Evolutionary conservation across 257 asterid species (phyloP).

Genomic region (Rhazya stricta): DNA sequence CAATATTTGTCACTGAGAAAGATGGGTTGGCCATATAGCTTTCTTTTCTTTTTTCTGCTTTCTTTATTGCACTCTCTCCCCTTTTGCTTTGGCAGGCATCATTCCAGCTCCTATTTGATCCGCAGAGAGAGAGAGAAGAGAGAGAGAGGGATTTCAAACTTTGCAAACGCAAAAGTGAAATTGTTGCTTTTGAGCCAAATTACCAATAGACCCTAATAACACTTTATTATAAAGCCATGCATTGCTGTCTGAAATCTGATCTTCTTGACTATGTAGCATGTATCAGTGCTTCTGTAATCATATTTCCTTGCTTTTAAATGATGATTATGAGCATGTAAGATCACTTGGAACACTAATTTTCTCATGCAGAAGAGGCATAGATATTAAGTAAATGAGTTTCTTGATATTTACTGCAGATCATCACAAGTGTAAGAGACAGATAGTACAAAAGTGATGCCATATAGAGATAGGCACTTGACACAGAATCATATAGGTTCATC

Average conservation of each 20-base stretch:
- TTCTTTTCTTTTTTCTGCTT: constrained; percentile 15
- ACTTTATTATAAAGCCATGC: constrained; percentile 10
- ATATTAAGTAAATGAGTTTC: no score
- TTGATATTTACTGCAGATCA: no score
- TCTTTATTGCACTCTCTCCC: constrained; percentile 21
- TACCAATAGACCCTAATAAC: constrained; percentile 2
- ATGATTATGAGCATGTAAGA: constrained; percentile 23
- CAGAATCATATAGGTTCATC: not conserved
- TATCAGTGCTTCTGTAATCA: constrained; percentile 9
- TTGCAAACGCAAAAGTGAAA: constrained; percentile 13
- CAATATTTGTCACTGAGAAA: constrained; percentile 19
- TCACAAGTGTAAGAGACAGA: no score
- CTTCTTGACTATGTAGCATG: not conserved
- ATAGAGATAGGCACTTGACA: not conserved
- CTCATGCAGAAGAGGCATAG: no score
- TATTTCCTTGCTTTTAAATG: constrained; percentile 1
- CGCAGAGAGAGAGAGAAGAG: constrained; percentile 3
- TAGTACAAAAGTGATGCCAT: no score
- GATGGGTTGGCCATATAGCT: constrained; percentile 33
- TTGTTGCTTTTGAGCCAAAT: constrained; percentile 13
- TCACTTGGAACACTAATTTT: constrained; percentile 21
- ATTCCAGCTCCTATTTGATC: constrained; percentile 18
- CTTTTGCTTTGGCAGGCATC: constrained; percentile 48
- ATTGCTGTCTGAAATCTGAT: not conserved
- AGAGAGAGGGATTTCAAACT: constrained; percentile 11